These are phyloP conservation scores for Mycena latifolia DNA, from an alignment of 768 basidiomycete species.

Conservation along the genomic window DNA sequence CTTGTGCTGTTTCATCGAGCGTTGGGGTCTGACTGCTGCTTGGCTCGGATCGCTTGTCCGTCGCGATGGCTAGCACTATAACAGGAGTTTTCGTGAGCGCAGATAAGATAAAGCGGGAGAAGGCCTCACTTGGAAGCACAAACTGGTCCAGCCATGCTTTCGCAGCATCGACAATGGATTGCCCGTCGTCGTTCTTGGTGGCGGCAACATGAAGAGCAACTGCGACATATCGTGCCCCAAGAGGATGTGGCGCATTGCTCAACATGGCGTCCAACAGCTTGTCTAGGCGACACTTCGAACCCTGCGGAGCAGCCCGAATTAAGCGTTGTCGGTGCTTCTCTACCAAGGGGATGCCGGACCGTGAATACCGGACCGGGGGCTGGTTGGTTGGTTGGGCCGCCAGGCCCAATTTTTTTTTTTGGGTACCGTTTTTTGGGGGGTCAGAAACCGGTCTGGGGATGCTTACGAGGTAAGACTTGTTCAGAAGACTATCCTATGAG, in stretches of 20 bases:
- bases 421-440: too few species aligned
- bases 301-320: constrained; percentile 2
- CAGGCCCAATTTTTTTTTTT: too few species aligned
- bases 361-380: too few species aligned
- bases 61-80: constrained; percentile 9
- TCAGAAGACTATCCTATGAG: too few species aligned
- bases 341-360: too few species aligned
- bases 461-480: too few species aligned
- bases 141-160: constrained; percentile 21
- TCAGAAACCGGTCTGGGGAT: too few species aligned
- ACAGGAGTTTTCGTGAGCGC: neutral
- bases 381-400: too few species aligned
- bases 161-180: constrained; percentile 7
- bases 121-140: constrained; percentile 12
- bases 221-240: constrained; percentile 16
- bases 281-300: constrained; percentile 9
- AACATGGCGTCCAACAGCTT: constrained; percentile 17
- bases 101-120: neutral
- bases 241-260: constrained; percentile 8
- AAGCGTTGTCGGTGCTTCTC: constrained; percentile 11
- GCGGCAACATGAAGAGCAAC: constrained; percentile 20
- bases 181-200: constrained; percentile 17
- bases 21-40: constrained; percentile 16
- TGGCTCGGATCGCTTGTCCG: constrained; percentile 12
- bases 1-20: constrained; percentile 13